Base-by-base conservation (phyloP, 2,329 filamentous ascomycete genomes). In the Alternaria metachromatica region DNA sequence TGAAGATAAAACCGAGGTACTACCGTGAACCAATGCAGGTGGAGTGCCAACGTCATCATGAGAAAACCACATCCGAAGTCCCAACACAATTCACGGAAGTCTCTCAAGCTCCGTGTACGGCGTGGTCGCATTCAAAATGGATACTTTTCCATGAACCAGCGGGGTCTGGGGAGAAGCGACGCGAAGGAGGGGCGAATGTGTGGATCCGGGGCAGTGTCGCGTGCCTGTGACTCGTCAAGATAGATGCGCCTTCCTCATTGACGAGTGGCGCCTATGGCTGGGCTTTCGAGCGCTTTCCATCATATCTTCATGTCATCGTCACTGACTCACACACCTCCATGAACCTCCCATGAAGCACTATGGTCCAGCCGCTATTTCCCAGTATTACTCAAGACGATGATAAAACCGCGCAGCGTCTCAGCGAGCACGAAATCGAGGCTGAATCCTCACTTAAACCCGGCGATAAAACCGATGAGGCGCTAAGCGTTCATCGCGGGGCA, bases 401-500 rank as follows among this genome's bases (percentile, higher is more conserved):
- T 63, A 76, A 73, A 49, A 11, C 53, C 37, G 53, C 49, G 43
- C 55, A 66, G n/a, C 58, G 66, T 56, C 55, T 50, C 26, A 48
- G 33, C 25, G 63, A 63, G 21, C 55, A 49, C 26, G 58, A 65
- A 45, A 21, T 51, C 3, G 37, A 30, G 46, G 58, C 62, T 49
- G 68, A 54, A 26, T 25, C 68, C 44, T 54, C 70, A 58, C 66
- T 69, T 67, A 76, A 77, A 64, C 48, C 74, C 70, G 71, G 66
- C 15, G 69, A 72, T 61, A 78, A 78, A 57, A 58, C 76, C 59
- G 73, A 74, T 25, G 73, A 69, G 28, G 60, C 68, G 21, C 65
- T 77, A 55, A 69, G 58, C 26, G 67, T 72, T 60, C 60, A 67
- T 37, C 65, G 74, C 56, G 77, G 76, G 63, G 71, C 66, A 43